Evolutionary conservation across 2,329 filamentous ascomycete genomes (phyloP), one percentile per base, ranked within the genome.

Genomic region (Chalara sp.): DNA sequence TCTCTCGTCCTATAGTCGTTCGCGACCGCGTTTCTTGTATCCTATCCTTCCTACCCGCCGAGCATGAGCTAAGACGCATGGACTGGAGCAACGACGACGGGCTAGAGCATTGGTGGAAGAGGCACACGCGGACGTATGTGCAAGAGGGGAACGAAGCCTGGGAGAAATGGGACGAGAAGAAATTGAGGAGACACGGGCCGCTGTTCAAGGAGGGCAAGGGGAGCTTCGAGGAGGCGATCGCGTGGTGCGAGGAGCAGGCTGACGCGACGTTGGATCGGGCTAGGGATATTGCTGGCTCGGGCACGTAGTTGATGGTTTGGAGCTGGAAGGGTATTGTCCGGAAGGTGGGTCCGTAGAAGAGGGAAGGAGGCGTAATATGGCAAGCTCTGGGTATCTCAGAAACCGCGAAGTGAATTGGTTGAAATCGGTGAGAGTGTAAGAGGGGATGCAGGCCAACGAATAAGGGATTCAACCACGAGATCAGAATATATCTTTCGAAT

Each of bases 21-120:
- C n/a, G 5, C 28, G 12, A 46, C 28, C 42, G 53, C 43, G 76
- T 96, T 46, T 74, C 81, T 1, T 85, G 84, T 32, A 78, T 95
- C 11, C 76, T 96, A 58, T 89, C 86, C 55, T 96, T 96, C 64
- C 86, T 95, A 13, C 82, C 83, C 29, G 86, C 87, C 50, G 81
- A 21, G 21, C 21, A 21, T 21, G 21, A 21, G 21, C 21, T 21
- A 21, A 21, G 21, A 21, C 21, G 21, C 21, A 21, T 21, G 21
- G 21, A 21, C 21, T 21, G 21, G 21, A 21, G 21, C 21, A 21
- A 21, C 21, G 21, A 21, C 21, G 21, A 21, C 21, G 74, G 77
- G 53, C 74, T 91, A 1, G 85, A 83, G 1, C 74, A 75, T 29
- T 97, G 92, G 92, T 97, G 96, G 69, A 86, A 85, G 63, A 76